Base-by-base conservation (phyloP, 495 filamentous ascomycete genomes). In the Haplographium delicatum region DNA sequence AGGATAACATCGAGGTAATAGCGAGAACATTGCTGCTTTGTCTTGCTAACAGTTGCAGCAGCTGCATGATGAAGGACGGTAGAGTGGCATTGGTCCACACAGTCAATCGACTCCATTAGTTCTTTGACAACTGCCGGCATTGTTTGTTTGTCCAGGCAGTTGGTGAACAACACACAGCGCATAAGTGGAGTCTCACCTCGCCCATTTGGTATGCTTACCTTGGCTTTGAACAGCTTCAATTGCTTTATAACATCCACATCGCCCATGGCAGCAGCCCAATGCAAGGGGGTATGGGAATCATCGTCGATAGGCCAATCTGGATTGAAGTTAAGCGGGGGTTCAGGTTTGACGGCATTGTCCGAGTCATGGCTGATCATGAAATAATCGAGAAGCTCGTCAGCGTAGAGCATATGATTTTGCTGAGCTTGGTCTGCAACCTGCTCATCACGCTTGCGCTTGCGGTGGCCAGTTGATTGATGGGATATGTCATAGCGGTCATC, bases 231-330 rank as follows among this genome's bases (percentile, higher is more conserved):
- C 10, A 78, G 75, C 50, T 91, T 82, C 3, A 98, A 71, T 59
- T 91, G 81, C 62, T 82, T 86, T 47, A 96, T 88, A 25, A 97
- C 86, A 23, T 89, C 85, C 15, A 96, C 70, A 60, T 98, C 93
- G 33, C 91, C 93, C 93, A 98, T 97, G n/a, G 93, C 86, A 50
- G 88, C 86, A 15, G 89, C 93, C 93, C 93, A 98, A 62, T 98
- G 93, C 49, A 98, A 74, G 2, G 90, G 89, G 2, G 87, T 91
- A 58, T 96, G 89, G 4, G 81, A 80, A 42, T 91, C 88, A 16
- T 87, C 82, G 59, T 98, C 93, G 57, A 98, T 95, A 23, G 82
- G 70, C 62, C 88, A 85, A 68, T 97, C 83, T 11, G 94, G 81
- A 53, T 95, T 81, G 62, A 93, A 94, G 57, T 88, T 82, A 13